These are phyloP conservation scores for Larix kaempferi DNA, from an alignment of 75 land plant genomes.

Conservation along the genomic window DNA sequence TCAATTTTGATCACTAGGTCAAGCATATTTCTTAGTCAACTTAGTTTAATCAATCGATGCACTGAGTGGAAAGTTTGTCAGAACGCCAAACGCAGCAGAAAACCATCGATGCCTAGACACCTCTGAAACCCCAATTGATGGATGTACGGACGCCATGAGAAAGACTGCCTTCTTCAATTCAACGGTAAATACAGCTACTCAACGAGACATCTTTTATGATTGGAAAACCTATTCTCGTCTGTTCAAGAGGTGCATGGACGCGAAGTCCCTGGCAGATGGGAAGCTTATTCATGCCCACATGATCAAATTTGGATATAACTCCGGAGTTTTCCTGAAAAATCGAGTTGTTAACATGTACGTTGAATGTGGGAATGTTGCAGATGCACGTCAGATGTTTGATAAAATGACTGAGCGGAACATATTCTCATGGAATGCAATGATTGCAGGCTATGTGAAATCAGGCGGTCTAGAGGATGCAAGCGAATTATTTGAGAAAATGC, in stretches of 20 bases:
- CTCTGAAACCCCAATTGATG: too few relatives aligned
- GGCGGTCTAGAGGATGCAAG: conserved; percentile 30
- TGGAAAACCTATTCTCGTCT: background rate
- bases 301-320: background rate
- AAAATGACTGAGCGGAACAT: conserved; percentile 45
- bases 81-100: too few relatives aligned
- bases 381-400: conserved; percentile 48
- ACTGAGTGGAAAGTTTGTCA: too few relatives aligned
- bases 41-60: too few relatives aligned
- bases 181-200: too few relatives aligned
- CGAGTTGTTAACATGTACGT: conserved; percentile 40
- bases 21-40: too few relatives aligned
- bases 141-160: too few relatives aligned
- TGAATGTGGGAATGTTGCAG: conserved; percentile 19
- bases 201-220: too few relatives aligned
- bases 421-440: conserved; percentile 51
- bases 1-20: too few relatives aligned
- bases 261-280: background rate
- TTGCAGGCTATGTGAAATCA: conserved; percentile 46
- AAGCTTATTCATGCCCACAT: conserved; percentile 1
- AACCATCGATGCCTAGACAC: too few relatives aligned
- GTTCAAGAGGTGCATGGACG: background rate
- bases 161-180: too few relatives aligned
- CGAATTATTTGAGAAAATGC: conserved; percentile 40
- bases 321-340: conserved; percentile 4